Evolutionary conservation across 2,329 filamentous ascomycete genomes (phyloP), one percentile per base, ranked within the genome.

Genomic region (Aureobasidium subglaciale): DNA sequence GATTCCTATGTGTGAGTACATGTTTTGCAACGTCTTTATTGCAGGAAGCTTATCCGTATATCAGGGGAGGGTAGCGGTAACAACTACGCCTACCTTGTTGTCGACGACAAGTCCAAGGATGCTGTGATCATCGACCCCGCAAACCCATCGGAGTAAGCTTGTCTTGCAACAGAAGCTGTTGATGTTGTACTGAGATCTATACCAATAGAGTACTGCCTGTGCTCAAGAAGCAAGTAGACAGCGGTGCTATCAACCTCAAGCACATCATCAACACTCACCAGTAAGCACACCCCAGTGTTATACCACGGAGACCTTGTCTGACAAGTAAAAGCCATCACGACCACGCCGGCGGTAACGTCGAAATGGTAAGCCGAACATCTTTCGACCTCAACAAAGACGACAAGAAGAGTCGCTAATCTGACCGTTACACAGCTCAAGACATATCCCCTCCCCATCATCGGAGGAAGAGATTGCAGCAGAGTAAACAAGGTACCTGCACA

Each of bases 251-350:
- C 67, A 91, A 95, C 63, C 74, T 99, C 59, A 90, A 81, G 22
- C 88, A 85, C 48, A 95, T 99, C 67, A 85, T 97, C 65, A 99
- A 99, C 68, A 99, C 93, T 1, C 93, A 99, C 67, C 92, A 97
- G 91, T 96, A 76, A 72, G 88, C 43, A 18, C 15, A 13, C 15
- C 42, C 11, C 18, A 8, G n/a, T 29, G n/a, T 45, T 18, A 34
- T 3, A 37, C 5, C 40, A 24, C 11, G 13, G 16, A 49, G 15
- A 59, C 5, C 25, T 4, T 49, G 16, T 11, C 11, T 27, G 46
- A 34, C 7, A n/a, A 6, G 6, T 24, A 18, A n/a, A 59, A 96
- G 91, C 68, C 93, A 99, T 69, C 86, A 86, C 78, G 93, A 99
- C 63, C 93, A 99, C 71, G 86, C 93, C 1, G 93, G 93, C 60